Conservation (phyloP, 495 filamentous ascomycete genomes). For the Darksidea phi region DNA sequence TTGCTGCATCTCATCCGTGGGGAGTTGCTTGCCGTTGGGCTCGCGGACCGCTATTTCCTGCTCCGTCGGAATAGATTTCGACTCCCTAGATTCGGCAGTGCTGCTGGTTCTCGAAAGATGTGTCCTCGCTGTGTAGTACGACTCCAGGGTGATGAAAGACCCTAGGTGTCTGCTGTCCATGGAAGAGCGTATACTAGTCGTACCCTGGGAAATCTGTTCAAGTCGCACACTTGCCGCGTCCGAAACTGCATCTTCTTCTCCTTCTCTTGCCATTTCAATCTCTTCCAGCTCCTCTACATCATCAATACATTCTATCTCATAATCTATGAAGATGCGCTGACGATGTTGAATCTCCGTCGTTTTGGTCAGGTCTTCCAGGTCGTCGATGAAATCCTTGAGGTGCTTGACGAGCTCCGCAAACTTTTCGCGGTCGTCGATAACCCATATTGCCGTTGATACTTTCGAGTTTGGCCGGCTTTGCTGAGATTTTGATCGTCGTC, state of each 20-base stretch:
- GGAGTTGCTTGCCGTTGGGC: neutral
- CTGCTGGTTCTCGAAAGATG: neutral
- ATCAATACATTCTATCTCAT: neutral
- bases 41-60: neutral
- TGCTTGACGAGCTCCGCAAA: neutral
- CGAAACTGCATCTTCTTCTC: neutral
- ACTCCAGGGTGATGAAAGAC: constrained; percentile 1
- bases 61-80: neutral
- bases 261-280: neutral
- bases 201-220: neutral
- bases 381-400: constrained; percentile 7
- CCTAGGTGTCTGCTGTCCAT: neutral
- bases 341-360: neutral
- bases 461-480: neutral
- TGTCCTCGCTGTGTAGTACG: neutral
- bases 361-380: neutral
- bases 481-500: neutral
- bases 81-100: neutral
- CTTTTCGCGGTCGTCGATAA: neutral
- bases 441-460: neutral
- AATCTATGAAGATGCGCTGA: neutral
- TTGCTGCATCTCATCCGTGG: neutral
- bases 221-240: neutral
- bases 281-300: neutral
- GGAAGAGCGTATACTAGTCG: neutral